Evolutionary conservation across 495 filamentous ascomycete species (phyloP).

Genomic region (Penicillium pulvis): DNA sequence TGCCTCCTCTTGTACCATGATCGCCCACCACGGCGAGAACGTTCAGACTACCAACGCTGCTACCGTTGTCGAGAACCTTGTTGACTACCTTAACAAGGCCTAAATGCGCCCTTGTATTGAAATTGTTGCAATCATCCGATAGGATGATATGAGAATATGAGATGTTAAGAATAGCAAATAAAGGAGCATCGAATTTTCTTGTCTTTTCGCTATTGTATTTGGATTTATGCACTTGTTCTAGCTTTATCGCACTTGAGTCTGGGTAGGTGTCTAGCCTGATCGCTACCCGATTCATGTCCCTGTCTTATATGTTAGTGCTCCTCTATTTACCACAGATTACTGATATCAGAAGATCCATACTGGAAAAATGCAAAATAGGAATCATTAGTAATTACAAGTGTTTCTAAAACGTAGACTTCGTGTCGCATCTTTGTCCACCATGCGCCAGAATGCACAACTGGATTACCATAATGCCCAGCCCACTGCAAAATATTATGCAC

Average conservation of each 20-base stretch:
- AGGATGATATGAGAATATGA: constrained; percentile 23
- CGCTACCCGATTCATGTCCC: too few relatives aligned
- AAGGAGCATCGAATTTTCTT: constrained; percentile 22
- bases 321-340: not conserved
- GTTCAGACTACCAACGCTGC: constrained; percentile 55
- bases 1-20: constrained; percentile 80
- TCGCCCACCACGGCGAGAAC: constrained; percentile 79
- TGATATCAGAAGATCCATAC: not conserved
- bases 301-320: not conserved
- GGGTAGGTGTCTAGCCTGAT: too few relatives aligned
- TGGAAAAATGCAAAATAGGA: not conserved
- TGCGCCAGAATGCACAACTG: not conserved
- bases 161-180: constrained; percentile 34
- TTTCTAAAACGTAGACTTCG: not conserved
- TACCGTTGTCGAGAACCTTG: constrained; percentile 42
- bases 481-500: not conserved
- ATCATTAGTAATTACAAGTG: not conserved
- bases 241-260: not conserved
- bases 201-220: constrained; percentile 4
- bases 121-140: constrained; percentile 11
- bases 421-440: not conserved
- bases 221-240: not conserved
- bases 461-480: not conserved
- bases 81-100: constrained; percentile 47
- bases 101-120: constrained; percentile 17